These are phyloP conservation scores for Bacidia rubella DNA, from an alignment of 495 filamentous ascomycete species.

Conservation along the genomic window DNA sequence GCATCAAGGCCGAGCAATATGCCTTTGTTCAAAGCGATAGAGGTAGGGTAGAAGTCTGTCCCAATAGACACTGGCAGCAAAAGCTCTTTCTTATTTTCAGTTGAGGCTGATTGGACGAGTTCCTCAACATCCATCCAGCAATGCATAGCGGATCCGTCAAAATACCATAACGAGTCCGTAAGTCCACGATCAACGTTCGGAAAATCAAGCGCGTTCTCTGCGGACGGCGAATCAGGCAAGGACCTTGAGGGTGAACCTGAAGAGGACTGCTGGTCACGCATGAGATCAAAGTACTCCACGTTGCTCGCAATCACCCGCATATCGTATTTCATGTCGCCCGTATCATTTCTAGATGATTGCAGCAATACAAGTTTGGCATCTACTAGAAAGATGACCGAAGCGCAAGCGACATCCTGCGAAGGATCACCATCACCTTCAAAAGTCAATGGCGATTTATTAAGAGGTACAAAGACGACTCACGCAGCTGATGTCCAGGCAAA, in stretches of 20 bases:
- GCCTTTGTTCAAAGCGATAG: conserved; percentile 66
- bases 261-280: conserved; percentile 66
- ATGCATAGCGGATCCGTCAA: conserved; percentile 69
- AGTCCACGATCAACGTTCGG: conserved; percentile 39
- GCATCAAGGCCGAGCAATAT: conserved; percentile 84
- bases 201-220: conserved; percentile 32
- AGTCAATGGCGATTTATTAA: conserved; percentile 15
- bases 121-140: conserved; percentile 89
- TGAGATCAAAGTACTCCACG: conserved; percentile 85
- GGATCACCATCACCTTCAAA: conserved; percentile 68
- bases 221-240: conserved; percentile 38
- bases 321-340: conserved; percentile 82
- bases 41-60: conserved; percentile 90
- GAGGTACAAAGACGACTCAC: conserved; percentile 28
- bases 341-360: conserved; percentile 65
- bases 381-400: conserved; percentile 85
- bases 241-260: conserved; percentile 33
- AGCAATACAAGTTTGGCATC: conserved; percentile 92
- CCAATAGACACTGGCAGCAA: conserved; percentile 44
- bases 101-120: conserved; percentile 52
- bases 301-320: conserved; percentile 94
- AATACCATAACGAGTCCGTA: conserved; percentile 84
- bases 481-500: conserved; percentile 76
- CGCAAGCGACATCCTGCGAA: conserved; percentile 88
- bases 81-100: conserved; percentile 36